Evolutionary conservation across 768 basidiomycete species (phyloP), one percentile per base, ranked within the genome.

Genomic region (Boletus pseudo-olivaceus): DNA sequence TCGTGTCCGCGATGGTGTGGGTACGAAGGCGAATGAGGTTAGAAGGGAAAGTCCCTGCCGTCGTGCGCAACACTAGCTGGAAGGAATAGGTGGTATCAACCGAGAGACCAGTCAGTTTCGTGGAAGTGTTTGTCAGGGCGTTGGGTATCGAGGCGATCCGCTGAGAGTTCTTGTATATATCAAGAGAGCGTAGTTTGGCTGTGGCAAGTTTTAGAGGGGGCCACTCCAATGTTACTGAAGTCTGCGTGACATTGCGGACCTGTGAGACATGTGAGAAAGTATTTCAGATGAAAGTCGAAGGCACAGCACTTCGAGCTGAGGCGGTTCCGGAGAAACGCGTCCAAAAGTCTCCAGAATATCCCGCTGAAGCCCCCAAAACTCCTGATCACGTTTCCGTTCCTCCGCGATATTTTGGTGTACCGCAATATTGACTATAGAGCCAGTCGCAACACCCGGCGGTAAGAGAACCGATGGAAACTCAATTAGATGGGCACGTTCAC

Each of bases 141-240:
- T 87, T 87, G 42, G 88, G 91, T 67, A 94, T 97, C 27, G 87
- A 80, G 6, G 88, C 92, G 38, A 93, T 82, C 27, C 97, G 84
- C 68, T 93, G 85, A 5, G 86, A 84, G 69, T 98, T 98, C 62
- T 90, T 85, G 76, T 93, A 96, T 62, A 98, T 92, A 63, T 96
- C 93, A 29, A 99, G 78, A 0, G 89, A 89, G 54, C 95, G 83
- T 26, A 98, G 74, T 64, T 88, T 89, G 12, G 94, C 84, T 1
- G 85, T 89, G 0, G 93, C 97, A 15, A 98, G 82, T 51, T 90
- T 75, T 19, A 98, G 73, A 34, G 82, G 69, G 4, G 92, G 89
- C 97, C 97, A 99, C 76, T 99, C 95, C 20, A 99, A 80, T 2
- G 94, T 95, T 3, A 95, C 93, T 9, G 90, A 94, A 1, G 97